These are phyloP conservation scores for Glebionis coronaria DNA, from an alignment of 129 eudicot species.

Conservation along the genomic window DNA sequence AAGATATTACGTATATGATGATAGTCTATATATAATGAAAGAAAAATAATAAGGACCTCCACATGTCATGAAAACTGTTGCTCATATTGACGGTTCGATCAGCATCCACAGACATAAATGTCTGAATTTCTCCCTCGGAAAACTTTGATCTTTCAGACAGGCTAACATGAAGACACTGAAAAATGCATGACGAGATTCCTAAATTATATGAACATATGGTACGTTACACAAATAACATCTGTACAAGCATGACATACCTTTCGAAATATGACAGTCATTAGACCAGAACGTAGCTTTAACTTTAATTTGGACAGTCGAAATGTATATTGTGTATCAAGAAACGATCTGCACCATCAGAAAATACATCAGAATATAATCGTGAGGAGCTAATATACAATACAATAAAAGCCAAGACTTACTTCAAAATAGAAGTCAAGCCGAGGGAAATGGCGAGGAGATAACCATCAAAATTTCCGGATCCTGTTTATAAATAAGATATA, in stretches of 20 bases:
- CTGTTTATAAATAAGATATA: slow-evolving; percentile 34
- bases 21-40: neutral
- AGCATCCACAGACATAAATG: slow-evolving; percentile 96
- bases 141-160: slow-evolving; percentile 73
- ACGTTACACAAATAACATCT: neutral
- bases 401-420: slow-evolving; percentile 45
- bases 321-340: slow-evolving; percentile 91
- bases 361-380: neutral
- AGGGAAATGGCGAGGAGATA: slow-evolving; percentile 71
- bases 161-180: slow-evolving; percentile 79
- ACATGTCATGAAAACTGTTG: slow-evolving; percentile 95
- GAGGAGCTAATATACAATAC: slow-evolving; percentile 9
- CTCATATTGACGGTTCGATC: slow-evolving; percentile 83
- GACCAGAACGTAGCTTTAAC: slow-evolving; percentile 80
- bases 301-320: slow-evolving; percentile 72
- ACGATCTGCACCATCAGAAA: slow-evolving; percentile 63
- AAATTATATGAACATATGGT: neutral
- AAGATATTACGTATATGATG: no score
- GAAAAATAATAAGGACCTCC: slow-evolving; percentile 57
- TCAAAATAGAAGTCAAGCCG: slow-evolving; percentile 66
- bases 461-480: slow-evolving; percentile 59
- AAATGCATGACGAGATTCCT: slow-evolving; percentile 2
- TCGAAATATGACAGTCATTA: slow-evolving; percentile 64
- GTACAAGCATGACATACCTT: slow-evolving; percentile 51
- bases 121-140: slow-evolving; percentile 94